These are phyloP conservation scores for Tetrahymena malaccensis DNA, from an alignment of 73 alveolate species.

Conservation along the genomic window DNA sequence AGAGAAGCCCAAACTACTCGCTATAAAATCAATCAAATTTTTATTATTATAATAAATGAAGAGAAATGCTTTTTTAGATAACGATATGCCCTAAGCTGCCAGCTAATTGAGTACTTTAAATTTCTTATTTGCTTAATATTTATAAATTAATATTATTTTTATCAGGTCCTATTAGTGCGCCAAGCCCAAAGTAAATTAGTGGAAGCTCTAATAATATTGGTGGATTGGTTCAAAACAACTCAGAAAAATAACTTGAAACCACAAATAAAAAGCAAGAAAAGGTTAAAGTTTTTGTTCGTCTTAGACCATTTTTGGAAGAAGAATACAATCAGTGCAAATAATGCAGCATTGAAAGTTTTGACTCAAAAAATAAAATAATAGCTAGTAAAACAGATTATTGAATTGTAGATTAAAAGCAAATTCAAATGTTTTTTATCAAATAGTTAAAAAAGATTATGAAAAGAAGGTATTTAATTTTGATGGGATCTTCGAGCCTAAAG, in stretches of 20 bases:
- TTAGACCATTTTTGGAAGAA: slow-evolving; percentile 48
- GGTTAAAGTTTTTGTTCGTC: slow-evolving; percentile 49
- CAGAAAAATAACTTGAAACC: not conserved
- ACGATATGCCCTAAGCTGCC: not conserved
- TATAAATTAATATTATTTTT: not conserved
- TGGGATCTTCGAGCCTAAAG: slow-evolving; percentile 66
- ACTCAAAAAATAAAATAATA: slow-evolving; percentile 2
- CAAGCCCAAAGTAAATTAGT: not conserved
- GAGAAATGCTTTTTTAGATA: not conserved
- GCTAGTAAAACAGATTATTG: not conserved
- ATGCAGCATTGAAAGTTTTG: slow-evolving; percentile 35
- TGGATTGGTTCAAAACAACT: not conserved
- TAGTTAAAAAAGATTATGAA: slow-evolving; percentile 62
- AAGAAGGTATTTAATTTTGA: slow-evolving; percentile 69
- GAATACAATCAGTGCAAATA: slow-evolving; percentile 25
- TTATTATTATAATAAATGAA: not conserved
- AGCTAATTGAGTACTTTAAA: not conserved
- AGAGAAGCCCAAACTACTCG: not conserved
- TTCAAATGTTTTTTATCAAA: not conserved
- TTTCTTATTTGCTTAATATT: not conserved
- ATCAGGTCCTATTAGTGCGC: not conserved
- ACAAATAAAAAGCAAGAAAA: slow-evolving; percentile 22
- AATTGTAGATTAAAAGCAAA: not conserved
- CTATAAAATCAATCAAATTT: not conserved
- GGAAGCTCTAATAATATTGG: not conserved